Base-by-base conservation (phyloP, 768 basidiomycete genomes). In the Mycena epipterygia region DNA sequence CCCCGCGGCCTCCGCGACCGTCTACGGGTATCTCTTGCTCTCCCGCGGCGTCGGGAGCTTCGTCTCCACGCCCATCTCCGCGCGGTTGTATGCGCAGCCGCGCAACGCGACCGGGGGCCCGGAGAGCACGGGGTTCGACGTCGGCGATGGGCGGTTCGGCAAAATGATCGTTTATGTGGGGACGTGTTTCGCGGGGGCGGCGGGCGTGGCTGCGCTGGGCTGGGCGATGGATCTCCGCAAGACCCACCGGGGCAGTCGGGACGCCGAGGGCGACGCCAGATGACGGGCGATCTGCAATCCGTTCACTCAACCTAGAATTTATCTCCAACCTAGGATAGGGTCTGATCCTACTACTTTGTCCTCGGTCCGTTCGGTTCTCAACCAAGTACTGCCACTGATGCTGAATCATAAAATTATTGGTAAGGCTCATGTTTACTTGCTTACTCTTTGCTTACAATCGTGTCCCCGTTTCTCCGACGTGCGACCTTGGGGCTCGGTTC, bases 131-230 rank as follows among this genome's bases (percentile, higher is more conserved):
- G 80, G 79, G 27, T 81, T 80, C 33, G 64, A 74, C 13, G 78
- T 79, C 3, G 79, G 71, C 11, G 66, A 73, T 29, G 79, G 80
- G 42, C 65, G 69, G 57, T 80, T 76, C 53, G 70, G 71, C 39
- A 74, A 68, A 12, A 74, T 78, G 66, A 81, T 81, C 30, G 33
- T 79, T 17, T 81, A 80, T 64, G 67, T 74, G 2, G 80, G 80
- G 23, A 74, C 76, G 5, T 78, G 77, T 60, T 80, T 81, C 60
- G 80, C 79, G 25, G 76, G 75, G 0, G 79, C 80, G n/a, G 76
- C 76, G 35, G 59, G 73, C 6, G 37, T 80, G 16, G 71, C 76
- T 13, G 58, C 71, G 23, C 19, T 77, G 13, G 80, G 80, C 6
- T 81, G 78, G 79, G 62, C 37, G 25, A 62, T 71, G 56, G 68